Evolutionary conservation across 352 stramenopile genomes (phyloP).

Genomic region (Phytopythium sindhum): DNA sequence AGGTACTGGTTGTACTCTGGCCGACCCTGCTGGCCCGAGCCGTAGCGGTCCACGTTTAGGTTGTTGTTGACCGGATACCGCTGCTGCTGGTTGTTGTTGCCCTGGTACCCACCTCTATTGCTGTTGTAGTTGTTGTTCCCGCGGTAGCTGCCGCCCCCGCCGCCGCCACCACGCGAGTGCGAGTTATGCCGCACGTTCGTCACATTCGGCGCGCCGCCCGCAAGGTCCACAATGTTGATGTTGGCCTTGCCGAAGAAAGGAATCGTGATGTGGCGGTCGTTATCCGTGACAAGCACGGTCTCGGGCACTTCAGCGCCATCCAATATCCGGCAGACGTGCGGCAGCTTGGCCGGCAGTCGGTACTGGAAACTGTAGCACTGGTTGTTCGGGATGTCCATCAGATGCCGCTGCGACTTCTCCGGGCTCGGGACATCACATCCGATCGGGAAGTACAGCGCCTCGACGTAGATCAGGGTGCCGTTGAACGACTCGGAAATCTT

Average conservation of each 20-base stretch:
- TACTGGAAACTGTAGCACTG: slow-evolving; percentile 87
- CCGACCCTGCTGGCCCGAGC: slow-evolving; percentile 26
- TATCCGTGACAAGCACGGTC: slow-evolving; percentile 45
- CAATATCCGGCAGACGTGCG: slow-evolving; percentile 58
- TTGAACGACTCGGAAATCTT: slow-evolving; percentile 60
- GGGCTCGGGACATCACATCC: slow-evolving; percentile 71
- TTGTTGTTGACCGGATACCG: slow-evolving; percentile 55
- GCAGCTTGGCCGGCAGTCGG: slow-evolving; percentile 40
- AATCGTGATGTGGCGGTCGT: slow-evolving; percentile 68
- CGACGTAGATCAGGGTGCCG: slow-evolving; percentile 69
- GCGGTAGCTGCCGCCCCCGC: slow-evolving; percentile 23
- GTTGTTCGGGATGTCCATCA: slow-evolving; percentile 84
- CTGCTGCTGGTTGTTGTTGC: slow-evolving; percentile 33
- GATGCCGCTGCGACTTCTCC: slow-evolving; percentile 62
- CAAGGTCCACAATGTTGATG: slow-evolving; percentile 85
- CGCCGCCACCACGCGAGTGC: slow-evolving; percentile 32
- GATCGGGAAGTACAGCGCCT: slow-evolving; percentile 74
- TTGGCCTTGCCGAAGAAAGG: slow-evolving; percentile 81
- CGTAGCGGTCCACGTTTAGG: slow-evolving; percentile 63
- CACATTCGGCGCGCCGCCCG: slow-evolving; percentile 36
- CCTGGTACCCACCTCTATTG: slow-evolving; percentile 22
- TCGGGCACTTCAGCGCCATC: slow-evolving; percentile 39
- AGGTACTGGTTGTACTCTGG: slow-evolving; percentile 80
- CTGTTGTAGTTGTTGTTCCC: slow-evolving; percentile 26
- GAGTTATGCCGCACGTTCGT: slow-evolving; percentile 65